These are phyloP conservation scores for Emiliania huxleyi DNA, from an alignment of 78 protist genomes.

Conservation along the genomic window DNA sequence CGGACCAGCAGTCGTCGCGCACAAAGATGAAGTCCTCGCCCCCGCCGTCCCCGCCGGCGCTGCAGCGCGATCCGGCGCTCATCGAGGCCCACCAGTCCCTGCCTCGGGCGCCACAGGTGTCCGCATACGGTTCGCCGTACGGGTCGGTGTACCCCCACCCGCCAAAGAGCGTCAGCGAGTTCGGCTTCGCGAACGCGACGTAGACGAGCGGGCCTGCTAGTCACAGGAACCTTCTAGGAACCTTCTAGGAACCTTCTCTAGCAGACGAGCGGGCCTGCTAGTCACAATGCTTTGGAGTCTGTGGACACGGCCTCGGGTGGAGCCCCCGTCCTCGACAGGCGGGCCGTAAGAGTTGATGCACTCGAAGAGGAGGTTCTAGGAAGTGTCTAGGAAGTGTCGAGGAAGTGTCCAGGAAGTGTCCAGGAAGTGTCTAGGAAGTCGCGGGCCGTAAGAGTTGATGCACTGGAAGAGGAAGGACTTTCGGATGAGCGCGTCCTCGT, in stretches of 20 bases:
- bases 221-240: too few species aligned
- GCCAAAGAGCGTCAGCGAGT: neutral
- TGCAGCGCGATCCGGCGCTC: neutral
- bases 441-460: conserved; percentile 66
- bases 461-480: conserved; percentile 75
- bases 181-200: conserved; percentile 65
- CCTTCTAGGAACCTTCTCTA: too few species aligned
- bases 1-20: neutral
- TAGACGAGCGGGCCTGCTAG: conserved; percentile 70
- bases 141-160: too few species aligned
- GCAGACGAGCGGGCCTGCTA: too few species aligned
- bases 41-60: neutral
- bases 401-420: too few species aligned
- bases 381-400: too few species aligned
- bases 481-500: conserved; percentile 44
- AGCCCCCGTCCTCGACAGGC: too few species aligned
- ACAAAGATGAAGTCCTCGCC: too few species aligned
- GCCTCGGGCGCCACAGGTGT: neutral
- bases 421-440: too few species aligned
- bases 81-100: neutral
- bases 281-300: too few species aligned
- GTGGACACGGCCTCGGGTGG: too few species aligned
- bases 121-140: neutral
- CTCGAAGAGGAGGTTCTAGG: conserved; percentile 72
- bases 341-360: conserved; percentile 69